A percentile compares a stretch with the other conserved stretches of the same genome.
phyloP scores from a whole-genome alignment of 2,329 filamentous ascomycete species.

The Lachnellula suecica region DNA sequence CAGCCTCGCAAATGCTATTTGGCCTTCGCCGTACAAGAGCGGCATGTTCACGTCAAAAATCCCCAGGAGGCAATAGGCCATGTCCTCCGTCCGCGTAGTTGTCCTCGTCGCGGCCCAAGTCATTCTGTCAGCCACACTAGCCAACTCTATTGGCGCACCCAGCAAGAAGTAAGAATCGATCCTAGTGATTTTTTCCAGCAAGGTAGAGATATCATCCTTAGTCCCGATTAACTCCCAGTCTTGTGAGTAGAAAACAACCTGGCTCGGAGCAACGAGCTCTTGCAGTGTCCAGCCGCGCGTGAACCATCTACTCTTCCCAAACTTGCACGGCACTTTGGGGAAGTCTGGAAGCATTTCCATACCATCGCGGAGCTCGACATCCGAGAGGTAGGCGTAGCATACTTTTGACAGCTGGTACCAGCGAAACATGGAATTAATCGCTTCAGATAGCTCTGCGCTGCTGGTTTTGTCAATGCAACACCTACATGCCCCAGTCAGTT shows the following conservation, averaged over 20 bases:
- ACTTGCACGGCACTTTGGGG: too few species aligned
- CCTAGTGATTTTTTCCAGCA: not conserved
- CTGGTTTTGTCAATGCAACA: slow-evolving; percentile 18
- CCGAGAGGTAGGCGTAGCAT: slow-evolving; percentile 16
- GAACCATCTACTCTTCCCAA: not conserved
- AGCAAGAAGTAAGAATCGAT: not conserved
- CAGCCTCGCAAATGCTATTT: slow-evolving; percentile 31
- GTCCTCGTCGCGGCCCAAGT: slow-evolving; percentile 38
- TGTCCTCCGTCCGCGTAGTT: slow-evolving; percentile 38
- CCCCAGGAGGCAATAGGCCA: slow-evolving; percentile 32
- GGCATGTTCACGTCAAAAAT: slow-evolving; percentile 45
- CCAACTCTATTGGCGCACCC: not conserved
- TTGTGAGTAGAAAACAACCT: slow-evolving; percentile 3
- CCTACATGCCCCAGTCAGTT: not conserved
- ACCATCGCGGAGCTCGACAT: not conserved
- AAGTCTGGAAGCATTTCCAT: too few species aligned
- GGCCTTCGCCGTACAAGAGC: slow-evolving; percentile 40
- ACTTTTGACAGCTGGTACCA: slow-evolving; percentile 9
- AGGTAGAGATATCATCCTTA: not conserved
- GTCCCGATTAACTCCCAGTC: not conserved
- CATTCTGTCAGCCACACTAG: slow-evolving; percentile 37
- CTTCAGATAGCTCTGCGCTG: too few species aligned
- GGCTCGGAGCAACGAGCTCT: not conserved
- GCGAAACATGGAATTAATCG: too few species aligned
- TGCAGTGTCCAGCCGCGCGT: too few species aligned